These are phyloP conservation scores for Anthostomella pinea DNA, from an alignment of 2,329 filamentous ascomycete genomes.

Conservation along the genomic window DNA sequence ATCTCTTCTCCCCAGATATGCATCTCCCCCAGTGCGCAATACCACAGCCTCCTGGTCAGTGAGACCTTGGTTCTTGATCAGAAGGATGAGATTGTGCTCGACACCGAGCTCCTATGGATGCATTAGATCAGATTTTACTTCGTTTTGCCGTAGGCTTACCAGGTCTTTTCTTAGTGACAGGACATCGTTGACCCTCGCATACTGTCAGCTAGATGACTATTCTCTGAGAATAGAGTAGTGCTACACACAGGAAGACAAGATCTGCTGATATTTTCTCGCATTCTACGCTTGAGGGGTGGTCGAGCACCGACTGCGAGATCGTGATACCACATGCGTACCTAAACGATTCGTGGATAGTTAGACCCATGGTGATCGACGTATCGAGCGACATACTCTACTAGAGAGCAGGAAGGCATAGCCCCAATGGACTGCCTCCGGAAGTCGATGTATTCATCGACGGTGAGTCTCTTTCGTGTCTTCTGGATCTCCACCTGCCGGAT, in stretches of 20 bases:
- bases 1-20: slow-evolving; percentile 24
- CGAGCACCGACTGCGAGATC: slow-evolving; percentile 15
- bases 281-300: slow-evolving; percentile 17
- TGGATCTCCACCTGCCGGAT: slow-evolving; percentile 19
- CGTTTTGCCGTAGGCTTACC: no score
- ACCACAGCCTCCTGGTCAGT: slow-evolving; percentile 25
- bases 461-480: no score
- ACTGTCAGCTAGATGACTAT: not conserved
- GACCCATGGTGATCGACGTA: not conserved
- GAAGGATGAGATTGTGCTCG: slow-evolving; percentile 21
- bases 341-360: not conserved
- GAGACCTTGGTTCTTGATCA: slow-evolving; percentile 17
- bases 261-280: slow-evolving; percentile 19
- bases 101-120: slow-evolving; percentile 12
- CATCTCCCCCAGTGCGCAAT: slow-evolving; percentile 19
- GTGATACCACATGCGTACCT: no score
- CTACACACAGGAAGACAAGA: slow-evolving; percentile 17
- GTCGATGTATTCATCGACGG: slow-evolving; percentile 19
- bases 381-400: slow-evolving; percentile 17
- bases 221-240: not conserved
- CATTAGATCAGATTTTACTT: no score
- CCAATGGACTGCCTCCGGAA: slow-evolving; percentile 20
- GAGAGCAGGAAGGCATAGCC: slow-evolving; percentile 15
- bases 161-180: slow-evolving; percentile 21
- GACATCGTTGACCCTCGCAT: slow-evolving; percentile 18